These are phyloP conservation scores for Penicillium frequentans DNA, from an alignment of 2,329 filamentous ascomycete species.

Conservation along the genomic window DNA sequence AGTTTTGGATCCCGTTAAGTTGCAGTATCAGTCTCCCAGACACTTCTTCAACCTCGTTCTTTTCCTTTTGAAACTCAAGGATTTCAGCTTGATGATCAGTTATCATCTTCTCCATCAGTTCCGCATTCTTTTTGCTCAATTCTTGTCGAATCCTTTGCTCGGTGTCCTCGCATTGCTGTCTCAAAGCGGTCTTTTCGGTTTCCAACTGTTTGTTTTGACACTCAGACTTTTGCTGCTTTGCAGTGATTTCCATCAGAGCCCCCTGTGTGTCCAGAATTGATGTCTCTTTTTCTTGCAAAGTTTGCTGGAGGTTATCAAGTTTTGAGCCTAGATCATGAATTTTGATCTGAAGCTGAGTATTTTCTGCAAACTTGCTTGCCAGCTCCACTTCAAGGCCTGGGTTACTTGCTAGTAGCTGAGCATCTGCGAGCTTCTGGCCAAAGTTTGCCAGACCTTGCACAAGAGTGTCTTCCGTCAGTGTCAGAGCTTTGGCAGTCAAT, in stretches of 20 bases:
- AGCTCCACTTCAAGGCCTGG: conserved; percentile 24
- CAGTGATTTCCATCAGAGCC: conserved; percentile 20
- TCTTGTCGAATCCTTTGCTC: conserved; percentile 33
- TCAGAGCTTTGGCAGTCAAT: conserved; percentile 22
- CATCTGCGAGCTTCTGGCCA: conserved; percentile 17
- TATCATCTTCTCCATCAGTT: conserved; percentile 27
- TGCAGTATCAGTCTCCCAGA: conserved; percentile 17
- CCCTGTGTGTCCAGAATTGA: conserved; percentile 18
- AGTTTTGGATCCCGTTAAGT: conserved; percentile 18
- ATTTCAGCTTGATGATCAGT: neutral
- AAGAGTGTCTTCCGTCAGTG: conserved; percentile 26
- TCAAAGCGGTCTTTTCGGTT: conserved; percentile 21
- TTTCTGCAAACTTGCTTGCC: conserved; percentile 20
- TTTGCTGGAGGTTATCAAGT: conserved; percentile 14
- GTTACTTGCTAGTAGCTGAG: conserved; percentile 19
- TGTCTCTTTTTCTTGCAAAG: conserved; percentile 19
- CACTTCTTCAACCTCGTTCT: conserved; percentile 20
- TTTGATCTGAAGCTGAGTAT: conserved; percentile 25
- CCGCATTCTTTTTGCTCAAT: conserved; percentile 30
- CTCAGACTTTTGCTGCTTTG: conserved; percentile 19
- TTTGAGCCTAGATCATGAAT: conserved; percentile 23
- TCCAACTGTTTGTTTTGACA: conserved; percentile 16
- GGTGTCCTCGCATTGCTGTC: conserved; percentile 18
- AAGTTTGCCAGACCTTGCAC: conserved; percentile 28
- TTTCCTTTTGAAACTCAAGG: conserved; percentile 24